Base-by-base conservation (phyloP, 306 rosid genomes). In the Heteromeles arbutifolia region DNA sequence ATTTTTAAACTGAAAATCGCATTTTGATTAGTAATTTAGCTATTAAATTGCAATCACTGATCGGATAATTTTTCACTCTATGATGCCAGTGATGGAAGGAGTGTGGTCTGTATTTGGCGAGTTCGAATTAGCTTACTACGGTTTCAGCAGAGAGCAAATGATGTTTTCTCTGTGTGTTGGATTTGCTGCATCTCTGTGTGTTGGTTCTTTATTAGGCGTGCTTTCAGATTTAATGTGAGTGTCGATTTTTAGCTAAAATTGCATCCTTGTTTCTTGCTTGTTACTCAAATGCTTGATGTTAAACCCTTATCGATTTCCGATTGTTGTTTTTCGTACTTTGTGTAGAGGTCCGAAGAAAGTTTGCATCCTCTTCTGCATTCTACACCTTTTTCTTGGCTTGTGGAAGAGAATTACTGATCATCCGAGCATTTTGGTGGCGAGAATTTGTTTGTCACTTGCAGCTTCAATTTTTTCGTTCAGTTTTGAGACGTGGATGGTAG, bases 401-500 rank as follows among this genome's bases (percentile, higher is more conserved):
- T 90, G 90, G 93, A 95, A 86, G 97, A 92, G 88, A 87, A 67
- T 89, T 70, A 29, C 71, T 26, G 79, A 81, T 65, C 88, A 81
- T 82, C 90, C 89, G 37, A 92, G 91, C 82, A 58, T 92, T 76
- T 83, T 87, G 79, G 74, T 84, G 77, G 82, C 89, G 37, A 83
- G 87, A 78, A 81, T 83, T 74, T 91, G 83, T 76, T 87, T 90
- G 84, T 86, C 93, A 50, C 84, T 92, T 79, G 78, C 97, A 48
- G 82, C 82, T 85, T 84, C 91, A 22, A 82, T 88, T 82, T 92
- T 86, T 79, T 95, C 93, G 14, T 85, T 92, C 82, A 84, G 91
- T 82, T 95, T 92, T 32, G 93, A 92, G 91, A 83, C 88, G 12
- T 90, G 93, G 99, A 89, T 95, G 97, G 91, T 90, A 41, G 80